Percentiles rank a stretch among this genome's conserved stretches.
Evolutionary conservation across 129 eudicot species (phyloP).

Genomic region (Deinandra increscens): DNA sequence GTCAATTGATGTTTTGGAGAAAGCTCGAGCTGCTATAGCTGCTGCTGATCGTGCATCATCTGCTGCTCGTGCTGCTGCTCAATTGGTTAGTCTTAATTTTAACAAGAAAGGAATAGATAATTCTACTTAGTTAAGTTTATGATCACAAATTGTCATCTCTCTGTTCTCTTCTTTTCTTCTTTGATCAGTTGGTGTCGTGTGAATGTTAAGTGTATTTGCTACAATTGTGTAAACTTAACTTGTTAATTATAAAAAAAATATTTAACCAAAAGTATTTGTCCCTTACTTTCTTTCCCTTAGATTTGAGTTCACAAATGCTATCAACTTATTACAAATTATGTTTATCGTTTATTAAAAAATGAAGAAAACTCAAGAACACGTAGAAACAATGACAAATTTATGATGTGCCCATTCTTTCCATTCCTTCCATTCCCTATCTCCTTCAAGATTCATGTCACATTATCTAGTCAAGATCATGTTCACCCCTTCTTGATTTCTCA

Average conservation of each 20-base stretch:
- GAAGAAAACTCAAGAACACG: too few relatives aligned
- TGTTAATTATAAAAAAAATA: neutral
- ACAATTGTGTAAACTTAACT: slow-evolving; percentile 15
- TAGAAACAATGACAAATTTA: too few relatives aligned
- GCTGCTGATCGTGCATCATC: slow-evolving; percentile 91
- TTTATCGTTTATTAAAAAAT: too few relatives aligned
- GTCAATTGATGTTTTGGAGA: slow-evolving; percentile 66
- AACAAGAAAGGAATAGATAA: slow-evolving; percentile 38
- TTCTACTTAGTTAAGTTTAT: slow-evolving; percentile 20
- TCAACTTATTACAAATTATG: neutral
- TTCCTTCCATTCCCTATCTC: too few relatives aligned
- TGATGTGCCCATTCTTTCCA: too few relatives aligned
- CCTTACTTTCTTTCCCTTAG: too few relatives aligned
- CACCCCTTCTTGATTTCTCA: too few relatives aligned
- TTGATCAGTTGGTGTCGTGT: neutral
- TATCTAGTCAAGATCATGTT: too few relatives aligned
- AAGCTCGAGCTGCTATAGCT: slow-evolving; percentile 86
- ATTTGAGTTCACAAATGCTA: neutral
- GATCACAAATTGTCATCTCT: neutral
- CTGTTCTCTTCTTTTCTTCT: neutral
- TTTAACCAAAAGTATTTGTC: too few relatives aligned
- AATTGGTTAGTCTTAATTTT: slow-evolving; percentile 51
- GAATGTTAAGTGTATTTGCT: slow-evolving; percentile 19
- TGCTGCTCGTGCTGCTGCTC: slow-evolving; percentile 94
- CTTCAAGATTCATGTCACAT: too few relatives aligned